Evolutionary conservation across 2,329 filamentous ascomycete genomes (phyloP), one percentile per base, ranked within the genome.

Genomic region (Zarea fungicola): DNA sequence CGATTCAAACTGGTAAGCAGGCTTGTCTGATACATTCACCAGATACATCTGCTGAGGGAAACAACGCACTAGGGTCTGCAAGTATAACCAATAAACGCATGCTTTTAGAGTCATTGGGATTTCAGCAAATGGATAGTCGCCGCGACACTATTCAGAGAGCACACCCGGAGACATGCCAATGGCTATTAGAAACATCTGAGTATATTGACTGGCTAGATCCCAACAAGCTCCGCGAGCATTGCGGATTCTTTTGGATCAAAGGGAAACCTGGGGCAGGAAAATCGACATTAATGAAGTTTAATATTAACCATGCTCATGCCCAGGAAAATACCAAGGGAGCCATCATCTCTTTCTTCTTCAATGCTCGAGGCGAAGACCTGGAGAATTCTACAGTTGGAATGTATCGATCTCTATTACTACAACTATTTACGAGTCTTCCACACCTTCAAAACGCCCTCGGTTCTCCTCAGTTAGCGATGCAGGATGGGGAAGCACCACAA

Each of bases 301-400:
- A 58, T 5, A 70, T 66, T 44, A 53, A 58, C 5, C 16, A 23
- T 23, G 29, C 42, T 9, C 10, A 40, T 19, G 32, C 54, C 18
- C 50, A 51, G 16, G 53, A 54, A 18, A 47, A 40, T 16, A 57
- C 51, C 16, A 16, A 45, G 9, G 48, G 54, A 10, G 52, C 52
- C 1, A 45, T 59, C 1, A 22, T 73, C 1, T 71, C 66, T 2
- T 76, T 76, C 60, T 78, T 76, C 60, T 78, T 78, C 64, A 71
- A 75, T 44, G 73, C 73, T 0, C 60, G 71, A 42, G 74, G 73
- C 0, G 57, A 59, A 0, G 32, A 58, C 11, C 56, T 73, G 13
- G 72, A 79, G 51, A 74, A 65, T 51, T 69, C 73, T 0, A 64
- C 63, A 0, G 21, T 60, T 1, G 76, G 77, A 4, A 64, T 80